A percentile compares a stretch with the other conserved stretches of the same genome.
Evolutionary conservation across 371 early-diverging fungal genomes (phyloP).

Genomic region (Mucor racemosus): DNA sequence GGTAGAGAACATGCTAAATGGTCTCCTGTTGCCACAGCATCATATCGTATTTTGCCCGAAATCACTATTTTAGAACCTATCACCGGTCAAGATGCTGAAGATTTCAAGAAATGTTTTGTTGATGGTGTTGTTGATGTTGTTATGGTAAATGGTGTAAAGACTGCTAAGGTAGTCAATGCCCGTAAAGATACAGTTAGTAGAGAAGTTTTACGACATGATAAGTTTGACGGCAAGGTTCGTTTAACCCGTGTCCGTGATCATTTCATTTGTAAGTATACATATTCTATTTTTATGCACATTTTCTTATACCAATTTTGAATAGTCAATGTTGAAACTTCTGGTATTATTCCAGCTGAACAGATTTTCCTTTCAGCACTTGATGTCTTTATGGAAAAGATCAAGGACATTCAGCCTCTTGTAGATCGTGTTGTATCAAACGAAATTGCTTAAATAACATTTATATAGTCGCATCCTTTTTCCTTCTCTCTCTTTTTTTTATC

Average conservation of each 20-base stretch:
- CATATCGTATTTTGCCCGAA: slow-evolving; percentile 95
- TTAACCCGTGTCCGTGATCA: slow-evolving; percentile 93
- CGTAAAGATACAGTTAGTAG: slow-evolving; percentile 96
- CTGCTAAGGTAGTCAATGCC: slow-evolving; percentile 89
- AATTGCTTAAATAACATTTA: slow-evolving; percentile 4
- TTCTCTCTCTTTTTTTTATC: slow-evolving; percentile 5
- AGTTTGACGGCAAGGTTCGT: slow-evolving; percentile 92
- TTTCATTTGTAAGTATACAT: slow-evolving; percentile 90
- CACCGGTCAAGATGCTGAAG: slow-evolving; percentile 84
- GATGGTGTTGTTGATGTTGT: slow-evolving; percentile 89
- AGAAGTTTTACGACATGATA: slow-evolving; percentile 93
- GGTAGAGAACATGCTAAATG: slow-evolving; percentile 99
- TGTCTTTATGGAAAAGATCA: slow-evolving; percentile 83
- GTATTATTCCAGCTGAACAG: slow-evolving; percentile 79
- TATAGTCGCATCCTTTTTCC: neutral
- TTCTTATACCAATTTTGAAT: neutral
- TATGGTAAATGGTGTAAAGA: slow-evolving; percentile 61
- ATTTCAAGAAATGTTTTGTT: slow-evolving; percentile 92
- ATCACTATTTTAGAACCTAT: slow-evolving; percentile 89
- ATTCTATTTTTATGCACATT: neutral
- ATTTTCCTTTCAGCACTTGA: slow-evolving; percentile 80
- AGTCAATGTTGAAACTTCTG: slow-evolving; percentile 92
- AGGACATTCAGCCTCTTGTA: slow-evolving; percentile 58
- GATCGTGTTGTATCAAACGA: slow-evolving; percentile 33
- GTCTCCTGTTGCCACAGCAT: slow-evolving; percentile 98